These are phyloP conservation scores for Fomes fomentarius DNA, from an alignment of 1,284 basidiomycete species.

Conservation along the genomic window DNA sequence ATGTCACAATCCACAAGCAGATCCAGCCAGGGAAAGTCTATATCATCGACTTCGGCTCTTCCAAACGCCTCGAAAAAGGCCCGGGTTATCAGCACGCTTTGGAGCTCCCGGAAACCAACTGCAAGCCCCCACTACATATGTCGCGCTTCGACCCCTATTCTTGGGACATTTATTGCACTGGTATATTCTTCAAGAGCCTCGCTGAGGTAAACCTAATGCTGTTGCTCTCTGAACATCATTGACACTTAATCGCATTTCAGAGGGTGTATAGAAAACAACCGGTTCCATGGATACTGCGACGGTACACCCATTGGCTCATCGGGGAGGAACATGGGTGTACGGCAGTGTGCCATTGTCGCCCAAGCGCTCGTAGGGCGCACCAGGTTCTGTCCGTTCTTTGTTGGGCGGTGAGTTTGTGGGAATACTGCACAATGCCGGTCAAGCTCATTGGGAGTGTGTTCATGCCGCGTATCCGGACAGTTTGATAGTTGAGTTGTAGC, in stretches of 20 bases:
- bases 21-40: background rate
- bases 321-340: background rate
- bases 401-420: background rate
- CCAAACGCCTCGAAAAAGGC: background rate
- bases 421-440: background rate
- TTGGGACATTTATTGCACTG: background rate
- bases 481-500: too few species aligned
- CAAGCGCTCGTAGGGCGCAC: background rate
- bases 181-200: background rate
- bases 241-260: background rate
- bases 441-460: background rate
- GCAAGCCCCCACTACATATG: background rate
- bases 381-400: background rate
- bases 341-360: background rate
- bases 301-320: background rate
- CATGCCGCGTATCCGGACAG: too few species aligned
- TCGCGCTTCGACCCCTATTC: background rate
- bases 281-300: background rate
- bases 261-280: background rate
- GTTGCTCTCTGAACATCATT: too few species aligned
- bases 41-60: slow-evolving; percentile 1
- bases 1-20: background rate
- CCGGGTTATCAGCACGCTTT: background rate
- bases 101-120: background rate
- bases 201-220: background rate